A percentile compares a stretch with the other conserved stretches of the same genome.
phyloP scores from a whole-genome alignment of 2,329 filamentous ascomycete genomes.

The Fusarium metavorans region DNA sequence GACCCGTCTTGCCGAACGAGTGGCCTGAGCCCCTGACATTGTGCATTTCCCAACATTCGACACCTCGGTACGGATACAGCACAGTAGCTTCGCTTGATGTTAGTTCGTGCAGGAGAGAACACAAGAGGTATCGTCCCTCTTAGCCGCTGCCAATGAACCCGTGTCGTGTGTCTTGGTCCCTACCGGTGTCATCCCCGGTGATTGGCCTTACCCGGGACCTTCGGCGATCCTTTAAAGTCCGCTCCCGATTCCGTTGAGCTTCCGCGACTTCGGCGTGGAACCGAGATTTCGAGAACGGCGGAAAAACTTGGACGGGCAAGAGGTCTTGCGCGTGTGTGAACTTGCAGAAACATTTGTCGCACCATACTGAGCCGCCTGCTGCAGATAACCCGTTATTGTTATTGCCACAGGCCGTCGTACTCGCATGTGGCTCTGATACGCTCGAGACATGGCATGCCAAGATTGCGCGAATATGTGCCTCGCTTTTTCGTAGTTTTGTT shows the following conservation, averaged over 20 bases:
- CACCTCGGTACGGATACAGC: background rate
- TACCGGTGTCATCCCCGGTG: conserved; percentile 10
- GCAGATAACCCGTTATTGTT: conserved; percentile 1
- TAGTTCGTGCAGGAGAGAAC: conserved; percentile 29
- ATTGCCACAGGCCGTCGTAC: background rate
- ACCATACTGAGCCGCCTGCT: background rate
- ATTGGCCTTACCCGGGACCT: conserved; percentile 29
- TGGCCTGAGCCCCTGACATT: conserved; percentile 41
- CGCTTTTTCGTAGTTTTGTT: background rate
- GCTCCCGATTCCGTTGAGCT: conserved; percentile 23
- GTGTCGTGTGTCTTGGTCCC: conserved; percentile 1
- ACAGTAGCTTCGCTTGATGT: conserved; percentile 10
- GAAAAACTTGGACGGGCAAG: conserved; percentile 25
- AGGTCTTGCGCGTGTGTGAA: conserved; percentile 17
- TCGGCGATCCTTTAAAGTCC: conserved; percentile 16
- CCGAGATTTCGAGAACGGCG: background rate
- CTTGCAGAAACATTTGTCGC: background rate
- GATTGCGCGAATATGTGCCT: background rate
- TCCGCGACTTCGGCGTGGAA: conserved; percentile 7
- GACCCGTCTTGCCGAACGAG: conserved; percentile 34
- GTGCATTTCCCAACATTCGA: conserved; percentile 31
- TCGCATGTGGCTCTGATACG: background rate
- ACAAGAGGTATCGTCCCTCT: conserved; percentile 16
- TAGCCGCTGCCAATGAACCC: conserved; percentile 25
- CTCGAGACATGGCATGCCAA: background rate